Base-by-base conservation (phyloP, 176 grass and related monocot genomes). In the Saccharum spontaneum region DNA sequence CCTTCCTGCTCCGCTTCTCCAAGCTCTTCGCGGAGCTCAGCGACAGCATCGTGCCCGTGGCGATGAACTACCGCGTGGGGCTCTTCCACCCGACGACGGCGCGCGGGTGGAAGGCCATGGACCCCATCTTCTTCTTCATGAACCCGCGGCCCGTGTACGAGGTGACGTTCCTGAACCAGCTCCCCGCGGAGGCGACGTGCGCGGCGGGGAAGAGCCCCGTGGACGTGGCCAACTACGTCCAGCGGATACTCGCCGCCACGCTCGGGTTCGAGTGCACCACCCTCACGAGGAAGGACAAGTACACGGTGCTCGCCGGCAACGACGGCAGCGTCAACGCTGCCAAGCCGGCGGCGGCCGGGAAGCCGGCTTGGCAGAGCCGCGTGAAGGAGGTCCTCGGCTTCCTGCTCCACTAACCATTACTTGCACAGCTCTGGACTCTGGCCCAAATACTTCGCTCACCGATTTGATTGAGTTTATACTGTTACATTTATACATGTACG, bases 91-190 rank as follows among this genome's bases (percentile, higher is more conserved):
- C 97, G 16, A 96, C 97, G 31, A 99, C 97, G 71, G 97, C 97
- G 50, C 79, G 93, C 26, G 94, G 94, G 26, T 99, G 90, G 81
- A 99, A 99, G 84, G 93, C 93, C 84, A 99, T 99, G 97, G 97
- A 99, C 60, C 97, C 97, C 6, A 94, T 99, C 72, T 99, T 96
- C 90, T 96, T 99, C 93, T 99, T 99, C 91, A 99, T 99, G 97
- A 95, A 99, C 78, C 93, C 93, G 8, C 70, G 92, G 37, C 97
- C 97, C 0, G 86, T 96, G 8, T 99, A 99, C 65, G 91, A 99
- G 91, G 90, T 99, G 20, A 99, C 90, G 8, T 99, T 99, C 70
- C 86, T 99, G 6, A 91, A 89, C 84, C 97, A 99, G 82, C 90
- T 99, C 30, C 93, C 91, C 16, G 77, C 62, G 39, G 93, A 99